Base-by-base conservation (phyloP, 176 grass and related monocot species). In the Cenchrus fungigraminus region DNA sequence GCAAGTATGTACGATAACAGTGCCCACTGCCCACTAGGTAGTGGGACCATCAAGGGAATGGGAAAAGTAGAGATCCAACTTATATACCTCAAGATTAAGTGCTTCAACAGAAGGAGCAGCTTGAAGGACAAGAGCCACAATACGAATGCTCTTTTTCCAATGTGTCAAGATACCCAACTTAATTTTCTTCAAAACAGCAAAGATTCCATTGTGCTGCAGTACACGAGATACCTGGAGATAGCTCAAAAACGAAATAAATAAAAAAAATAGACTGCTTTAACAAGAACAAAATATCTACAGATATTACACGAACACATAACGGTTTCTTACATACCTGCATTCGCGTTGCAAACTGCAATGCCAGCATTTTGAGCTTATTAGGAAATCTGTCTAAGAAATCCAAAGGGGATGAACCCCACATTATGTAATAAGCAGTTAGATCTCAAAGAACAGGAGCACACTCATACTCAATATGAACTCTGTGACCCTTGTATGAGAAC, bases 291-390 rank as follows among this genome's bases (percentile, higher is more conserved):
- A 4, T 40, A 40, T 40, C 37, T 40, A 40, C 37, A 40, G 37
- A 40, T 40, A 40, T 40, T 40, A 40, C 37, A 40, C 37, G 37
- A 40, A 40, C 37, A 40, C 37, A 40, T 40, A 40, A 40, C 37
- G 17, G 68, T 22, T 44, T 6, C 0, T 75, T 84, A 75, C 71
- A 51, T 76, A 84, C 82, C 46, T 75, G 47, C 28, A 84, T 7
- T 55, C 17, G 47, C 11, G 32, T 25, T 51, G 45, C 5, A 55
- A 44, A 76, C 34, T 76, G 29, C 82, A 84, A 28, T 4, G 15
- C 25, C 68, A 71, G 45, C 9, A 2, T 49, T 71, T n/a, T 13
- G 28, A 84, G 82, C 28, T 75, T 65, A 75, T 75, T 65, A 75
- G 44, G 58, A 12, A 75, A 32, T 52, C 6, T 47, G 54, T 45